Percentiles rank a stretch among this genome's conserved stretches.
These are phyloP conservation scores for Neurospora tetraspora DNA, from an alignment of 495 filamentous ascomycete species.

Conservation along the genomic window DNA sequence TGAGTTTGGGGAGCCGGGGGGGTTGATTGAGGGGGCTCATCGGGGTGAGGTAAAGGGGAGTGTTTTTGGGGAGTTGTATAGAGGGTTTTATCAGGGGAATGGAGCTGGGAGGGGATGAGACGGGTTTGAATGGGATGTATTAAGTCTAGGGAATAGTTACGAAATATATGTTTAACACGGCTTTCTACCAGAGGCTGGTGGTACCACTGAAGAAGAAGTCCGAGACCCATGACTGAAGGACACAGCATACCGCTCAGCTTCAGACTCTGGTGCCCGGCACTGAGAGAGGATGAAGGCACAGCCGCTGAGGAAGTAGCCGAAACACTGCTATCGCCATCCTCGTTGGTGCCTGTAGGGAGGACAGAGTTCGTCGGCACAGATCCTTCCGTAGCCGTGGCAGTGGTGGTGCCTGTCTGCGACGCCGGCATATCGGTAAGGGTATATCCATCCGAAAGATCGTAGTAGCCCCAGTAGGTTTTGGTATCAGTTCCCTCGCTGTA, in stretches of 20 bases:
- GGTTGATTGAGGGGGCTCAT: conserved; percentile 2
- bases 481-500: background rate
- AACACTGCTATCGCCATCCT: background rate
- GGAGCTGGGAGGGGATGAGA: background rate
- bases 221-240: background rate
- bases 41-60: background rate
- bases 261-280: background rate
- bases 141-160: background rate
- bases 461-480: background rate
- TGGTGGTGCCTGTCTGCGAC: background rate
- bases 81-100: background rate
- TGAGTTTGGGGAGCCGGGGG: conserved; percentile 25
- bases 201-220: background rate
- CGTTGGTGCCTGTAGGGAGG: background rate
- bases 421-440: background rate
- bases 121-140: background rate
- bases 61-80: background rate
- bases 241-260: background rate
- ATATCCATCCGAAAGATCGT: background rate
- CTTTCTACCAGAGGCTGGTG: background rate
- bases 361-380: background rate
- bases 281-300: background rate
- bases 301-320: background rate
- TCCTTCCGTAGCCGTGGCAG: background rate
- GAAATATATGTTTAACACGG: background rate